Percentiles rank a stretch among this genome's conserved stretches.
Evolutionary conservation across 1,139 yeast genomes (phyloP).

Genomic region (Blastobotrys persicus): DNA sequence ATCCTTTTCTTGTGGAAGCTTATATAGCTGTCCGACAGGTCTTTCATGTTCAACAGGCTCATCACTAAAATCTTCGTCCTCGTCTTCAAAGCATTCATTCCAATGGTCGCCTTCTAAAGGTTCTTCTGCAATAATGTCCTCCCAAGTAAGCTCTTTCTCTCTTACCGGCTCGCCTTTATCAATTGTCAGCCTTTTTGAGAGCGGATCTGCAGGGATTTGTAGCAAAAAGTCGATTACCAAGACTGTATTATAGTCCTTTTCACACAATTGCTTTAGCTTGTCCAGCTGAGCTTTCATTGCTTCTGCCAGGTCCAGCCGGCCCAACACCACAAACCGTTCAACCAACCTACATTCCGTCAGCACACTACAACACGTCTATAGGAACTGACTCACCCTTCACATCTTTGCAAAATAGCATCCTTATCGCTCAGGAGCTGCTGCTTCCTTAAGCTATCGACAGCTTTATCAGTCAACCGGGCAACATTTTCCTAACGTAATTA

Average conservation of each 20-base stretch:
- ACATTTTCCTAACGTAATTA: background rate
- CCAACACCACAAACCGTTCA: conserved; percentile 30
- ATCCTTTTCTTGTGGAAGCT: conserved; percentile 12
- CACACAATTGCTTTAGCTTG: conserved; percentile 8
- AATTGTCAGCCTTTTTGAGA: background rate
- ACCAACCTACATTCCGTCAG: conserved; percentile 16
- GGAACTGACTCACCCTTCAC: conserved; percentile 16
- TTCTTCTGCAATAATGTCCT: conserved; percentile 27
- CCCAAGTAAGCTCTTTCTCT: conserved; percentile 24
- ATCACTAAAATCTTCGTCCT: conserved; percentile 10
- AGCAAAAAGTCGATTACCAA: conserved; percentile 23
- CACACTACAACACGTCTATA: background rate
- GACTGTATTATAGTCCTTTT: conserved; percentile 16
- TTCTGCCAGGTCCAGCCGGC: conserved; percentile 28
- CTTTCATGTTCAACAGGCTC: conserved; percentile 6
- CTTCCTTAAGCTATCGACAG: conserved; percentile 11
- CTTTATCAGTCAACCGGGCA: conserved; percentile 12
- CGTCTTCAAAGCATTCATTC: conserved; percentile 14
- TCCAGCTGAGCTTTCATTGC: conserved; percentile 24
- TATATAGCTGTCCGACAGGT: conserved; percentile 4
- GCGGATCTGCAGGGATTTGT: conserved; percentile 18
- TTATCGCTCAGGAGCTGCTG: conserved; percentile 18
- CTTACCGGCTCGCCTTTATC: background rate
- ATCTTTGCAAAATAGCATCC: conserved; percentile 21
- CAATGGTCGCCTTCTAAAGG: conserved; percentile 31